Evolutionary conservation across 495 filamentous ascomycete species (phyloP).

Genomic region (Cercophora sp.): DNA sequence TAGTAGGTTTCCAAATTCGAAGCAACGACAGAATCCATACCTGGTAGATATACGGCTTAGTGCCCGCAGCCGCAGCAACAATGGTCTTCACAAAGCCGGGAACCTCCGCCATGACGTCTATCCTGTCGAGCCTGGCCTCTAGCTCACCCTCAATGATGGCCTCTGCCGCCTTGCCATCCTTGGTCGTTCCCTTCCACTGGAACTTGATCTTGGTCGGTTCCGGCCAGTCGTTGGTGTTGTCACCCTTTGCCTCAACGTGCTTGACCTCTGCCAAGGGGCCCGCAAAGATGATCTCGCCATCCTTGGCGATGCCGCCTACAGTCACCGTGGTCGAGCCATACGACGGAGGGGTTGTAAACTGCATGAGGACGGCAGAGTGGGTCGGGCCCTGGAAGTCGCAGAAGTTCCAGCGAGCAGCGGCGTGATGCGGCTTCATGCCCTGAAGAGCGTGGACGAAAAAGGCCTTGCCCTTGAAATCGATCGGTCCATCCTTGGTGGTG

Average conservation of each 20-base stretch:
- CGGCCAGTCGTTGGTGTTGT: slow-evolving; percentile 82
- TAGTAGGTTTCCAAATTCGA: slow-evolving; percentile 9
- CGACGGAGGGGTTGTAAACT: slow-evolving; percentile 90
- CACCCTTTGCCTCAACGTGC: slow-evolving; percentile 64
- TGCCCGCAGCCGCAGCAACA: slow-evolving; percentile 79
- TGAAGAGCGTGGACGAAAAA: slow-evolving; percentile 81
- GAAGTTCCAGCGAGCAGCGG: slow-evolving; percentile 92
- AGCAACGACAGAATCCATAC: slow-evolving; percentile 52
- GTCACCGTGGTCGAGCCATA: slow-evolving; percentile 87
- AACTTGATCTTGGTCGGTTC: slow-evolving; percentile 73
- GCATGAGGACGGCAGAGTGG: slow-evolving; percentile 88
- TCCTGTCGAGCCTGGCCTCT: slow-evolving; percentile 69
- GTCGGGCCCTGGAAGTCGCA: slow-evolving; percentile 82
- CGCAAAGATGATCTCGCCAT: slow-evolving; percentile 74
- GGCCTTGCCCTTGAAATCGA: slow-evolving; percentile 75
- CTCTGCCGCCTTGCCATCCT: slow-evolving; percentile 66
- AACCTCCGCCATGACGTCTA: slow-evolving; percentile 95
- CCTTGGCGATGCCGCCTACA: slow-evolving; percentile 75
- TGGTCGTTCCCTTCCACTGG: slow-evolving; percentile 72
- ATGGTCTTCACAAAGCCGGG: slow-evolving; percentile 93
- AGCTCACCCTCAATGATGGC: slow-evolving; percentile 67
- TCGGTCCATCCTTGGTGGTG: slow-evolving; percentile 74
- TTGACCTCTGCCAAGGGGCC: slow-evolving; percentile 56
- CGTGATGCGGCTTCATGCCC: slow-evolving; percentile 98
- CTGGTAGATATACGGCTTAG: slow-evolving; percentile 97